Evolutionary conservation across 148 eudicot species (phyloP), one percentile per base, ranked within the genome.

Genomic region (Spergularia bocconei): DNA sequence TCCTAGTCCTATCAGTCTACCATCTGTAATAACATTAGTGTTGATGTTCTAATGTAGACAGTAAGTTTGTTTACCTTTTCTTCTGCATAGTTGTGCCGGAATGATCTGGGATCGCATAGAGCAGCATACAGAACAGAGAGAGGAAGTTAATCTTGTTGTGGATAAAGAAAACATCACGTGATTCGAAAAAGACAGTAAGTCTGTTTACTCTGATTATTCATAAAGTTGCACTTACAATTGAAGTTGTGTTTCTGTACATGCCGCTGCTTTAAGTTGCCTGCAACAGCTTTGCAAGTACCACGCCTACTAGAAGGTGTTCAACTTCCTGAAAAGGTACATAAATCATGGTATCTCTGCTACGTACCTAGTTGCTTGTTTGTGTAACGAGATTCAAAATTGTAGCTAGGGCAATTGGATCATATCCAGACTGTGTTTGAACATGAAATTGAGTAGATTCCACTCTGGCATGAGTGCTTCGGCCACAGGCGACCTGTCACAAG

Each of bases 381-480:
- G 36, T 29, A 29, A 29, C 3, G 36, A 29, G 12, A 23, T 44
- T 54, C 4, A 19, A 11, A 29, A 29, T 29, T 29, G 36, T 25
- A 9, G 9, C 67, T 69, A 52, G 57, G 60, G 2, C 8, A 44
- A 21, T 4, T 6, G 6, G 21, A 53, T 38, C 17, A 17, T n/a
- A 53, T 33, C 55, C 71, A 77, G 75, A 63, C 36, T 62, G 58
- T 70, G 16, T 71, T 71, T 38, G 75, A 77, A 54, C 63, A 71
- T 0, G 80, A 77, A 55, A 63, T 77, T 52, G 7, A 0, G 48
- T 48, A 71, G 64, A 63, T 29, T 2, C 2, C 36, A 6, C 70
- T 63, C 33, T 71, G 80, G 80, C 80, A 77, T 25, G 80, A 77
- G 48, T 63, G 5, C 41, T 38, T 5, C 21, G 70, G 80, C 61